Evolutionary conservation across 1,139 yeast genomes (phyloP), one percentile per base, ranked within the genome.

Genomic region (Pichia sp.): DNA sequence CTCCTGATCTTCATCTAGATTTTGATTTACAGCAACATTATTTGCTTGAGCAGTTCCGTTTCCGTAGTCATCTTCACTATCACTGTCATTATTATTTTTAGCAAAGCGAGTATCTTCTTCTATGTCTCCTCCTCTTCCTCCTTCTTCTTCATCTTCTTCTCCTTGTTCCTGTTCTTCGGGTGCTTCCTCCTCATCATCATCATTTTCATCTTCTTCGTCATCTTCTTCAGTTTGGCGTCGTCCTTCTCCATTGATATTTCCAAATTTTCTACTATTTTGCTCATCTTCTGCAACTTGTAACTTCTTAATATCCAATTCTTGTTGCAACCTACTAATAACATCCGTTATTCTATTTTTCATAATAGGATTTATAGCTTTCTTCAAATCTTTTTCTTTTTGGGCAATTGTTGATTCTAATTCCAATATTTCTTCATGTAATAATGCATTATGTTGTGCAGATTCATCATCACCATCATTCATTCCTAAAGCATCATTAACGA

Each of bases 311-410:
- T 89, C 96, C 50, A 90, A 72, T 53, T 94, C 96, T 42, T 82
- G 81, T 63, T 81, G 83, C 56, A 94, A 73, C 48, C 90, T 82
- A 49, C 75, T 76, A 48, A 87, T 84, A 45, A 87, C 87, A 54
- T 85, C 94, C 57, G 83, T 76, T 61, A 89, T 85, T 66, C 97
- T 82, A 66, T 84, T 86, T 61, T 83, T 81, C 78, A 92, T 74
- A 69, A 92, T 83, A 56, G 90, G 90, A 61, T 89, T 89, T 20
- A 90, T 79, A 2, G 95, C 90, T 47, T 82, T 82, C 20, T 74
- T 78, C 41, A 87, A 76, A 55, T 87, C 92, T 44, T 74, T 74
- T 59, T 78, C 79, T 58, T 90, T 92, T 56, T 81, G 81, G 43
- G 76, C 80, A 46, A 94, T 85, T 0, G 92, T 90, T 36, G 77